Base-by-base conservation (phyloP, 106 monocot species). In the Dendrobium nobile region DNA sequence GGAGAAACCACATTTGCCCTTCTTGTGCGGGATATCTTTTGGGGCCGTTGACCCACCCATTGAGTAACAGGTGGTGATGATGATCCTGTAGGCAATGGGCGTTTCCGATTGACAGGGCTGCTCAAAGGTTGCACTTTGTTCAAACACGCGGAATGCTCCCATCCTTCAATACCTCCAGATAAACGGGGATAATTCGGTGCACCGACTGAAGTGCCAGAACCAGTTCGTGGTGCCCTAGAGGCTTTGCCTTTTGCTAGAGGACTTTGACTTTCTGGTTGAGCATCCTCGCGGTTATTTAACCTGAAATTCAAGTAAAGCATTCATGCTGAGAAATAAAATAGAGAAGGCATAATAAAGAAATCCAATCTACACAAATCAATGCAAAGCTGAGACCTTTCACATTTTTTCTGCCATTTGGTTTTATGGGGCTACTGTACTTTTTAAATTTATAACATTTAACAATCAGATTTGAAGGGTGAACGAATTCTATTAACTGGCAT, bases 1-100 rank as follows among this genome's bases (percentile, higher is more conserved):
- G 95, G 98, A 80, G 91, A 89, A 83, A 95, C 85, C n/a, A 99
- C 81, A 84, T 95, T 95, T 70, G 89, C 84, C 73, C 92, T 91
- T 80, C 98, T 92, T 47, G 89, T 89, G 4, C 92, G 85, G 2
- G 88, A 90, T 19, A 84, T 91, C 58, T 92, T 95, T 73, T 87
- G 92, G 22, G 88, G 86, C 3, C 92, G 88, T 83, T 92, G 89
- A 77, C 87, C 86, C 43, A 77, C 89, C 91, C 98, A 92, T 33
- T 87, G 89, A 80, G 96, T 67, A 19, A 92, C 89, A 77, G 91
- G 88, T 56, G 91, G 82, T 72, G 98, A 88, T 48, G 95, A 82
- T 13, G 87, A 84, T 61, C 80, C 87, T 59, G 87, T 54, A 70
- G 85, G 81, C 70, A 90, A 67, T 7, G 88, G 75, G 9, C 90